Conservation (phyloP, 73 alveolate species). For the Tetrahymena elliotti region DNA sequence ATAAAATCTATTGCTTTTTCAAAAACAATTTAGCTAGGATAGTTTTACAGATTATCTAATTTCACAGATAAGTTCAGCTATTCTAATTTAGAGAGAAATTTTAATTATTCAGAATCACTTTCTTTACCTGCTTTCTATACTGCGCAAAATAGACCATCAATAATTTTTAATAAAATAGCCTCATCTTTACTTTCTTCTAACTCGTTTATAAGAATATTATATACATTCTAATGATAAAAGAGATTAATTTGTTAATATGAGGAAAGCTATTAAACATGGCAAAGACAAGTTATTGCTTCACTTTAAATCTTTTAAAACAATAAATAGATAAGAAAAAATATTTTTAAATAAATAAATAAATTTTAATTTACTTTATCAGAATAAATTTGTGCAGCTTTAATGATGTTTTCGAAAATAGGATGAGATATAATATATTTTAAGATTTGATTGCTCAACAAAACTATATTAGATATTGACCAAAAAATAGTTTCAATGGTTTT, state of each 20-base stretch:
- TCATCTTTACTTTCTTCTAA: background rate
- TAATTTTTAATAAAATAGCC: background rate
- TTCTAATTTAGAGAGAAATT: background rate
- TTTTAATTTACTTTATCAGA: background rate
- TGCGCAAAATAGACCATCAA: background rate
- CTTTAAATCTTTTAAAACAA: no score
- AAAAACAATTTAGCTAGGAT: background rate
- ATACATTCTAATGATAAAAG: background rate
- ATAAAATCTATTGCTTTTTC: background rate
- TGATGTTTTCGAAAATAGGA: background rate
- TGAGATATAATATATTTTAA: background rate
- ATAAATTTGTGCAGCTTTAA: background rate
- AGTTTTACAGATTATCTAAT: background rate
- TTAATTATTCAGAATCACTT: background rate
- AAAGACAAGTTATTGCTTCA: background rate
- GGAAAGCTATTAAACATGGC: background rate
- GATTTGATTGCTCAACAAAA: background rate
- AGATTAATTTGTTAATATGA: background rate
- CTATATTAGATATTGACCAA: background rate
- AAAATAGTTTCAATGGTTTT: background rate
- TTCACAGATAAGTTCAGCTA: background rate
- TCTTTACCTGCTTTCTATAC: background rate
- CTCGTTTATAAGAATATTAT: background rate
- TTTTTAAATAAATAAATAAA: background rate
- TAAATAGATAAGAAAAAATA: background rate